These are phyloP conservation scores for Mycosphaerella sp. DNA, from an alignment of 2,329 filamentous ascomycete genomes.

Conservation along the genomic window DNA sequence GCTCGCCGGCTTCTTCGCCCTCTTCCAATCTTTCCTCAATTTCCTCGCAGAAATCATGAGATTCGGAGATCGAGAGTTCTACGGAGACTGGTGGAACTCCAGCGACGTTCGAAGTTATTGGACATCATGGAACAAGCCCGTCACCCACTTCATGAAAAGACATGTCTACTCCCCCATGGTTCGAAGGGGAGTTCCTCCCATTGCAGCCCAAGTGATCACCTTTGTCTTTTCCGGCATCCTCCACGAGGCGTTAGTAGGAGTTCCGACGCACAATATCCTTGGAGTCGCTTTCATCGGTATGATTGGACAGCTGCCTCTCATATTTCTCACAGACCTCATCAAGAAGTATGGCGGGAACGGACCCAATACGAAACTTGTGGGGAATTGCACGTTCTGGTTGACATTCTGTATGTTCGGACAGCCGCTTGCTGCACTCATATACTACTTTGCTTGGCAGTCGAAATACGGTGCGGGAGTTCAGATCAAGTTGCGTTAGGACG, in stretches of 20 bases:
- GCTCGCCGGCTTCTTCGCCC: constrained; percentile 93
- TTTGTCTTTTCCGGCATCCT: constrained; percentile 84
- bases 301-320: constrained; percentile 86
- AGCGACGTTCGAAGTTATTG: constrained; percentile 81
- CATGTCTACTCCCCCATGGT: constrained; percentile 88
- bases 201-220: constrained; percentile 67
- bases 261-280: constrained; percentile 69
- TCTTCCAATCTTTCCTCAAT: constrained; percentile 91
- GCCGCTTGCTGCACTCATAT: constrained; percentile 82
- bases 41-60: constrained; percentile 81
- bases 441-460: constrained; percentile 92
- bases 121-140: constrained; percentile 96
- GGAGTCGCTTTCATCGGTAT: constrained; percentile 92
- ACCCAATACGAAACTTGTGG: constrained; percentile 68
- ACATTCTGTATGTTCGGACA: constrained; percentile 94
- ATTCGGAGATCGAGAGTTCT: constrained; percentile 92
- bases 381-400: constrained; percentile 94
- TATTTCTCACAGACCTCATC: constrained; percentile 69
- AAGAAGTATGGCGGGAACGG: constrained; percentile 63
- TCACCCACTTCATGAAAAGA: constrained; percentile 92
- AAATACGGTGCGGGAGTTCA: constrained; percentile 63
- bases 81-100: constrained; percentile 97
- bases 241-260: constrained; percentile 86
- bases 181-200: constrained; percentile 70
- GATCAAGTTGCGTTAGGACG: constrained; percentile 14